Percentiles rank a stretch among this genome's conserved stretches.
Evolutionary conservation across 106 monocot genomes (phyloP).

Genomic region (Dioscorea dumetorum): DNA sequence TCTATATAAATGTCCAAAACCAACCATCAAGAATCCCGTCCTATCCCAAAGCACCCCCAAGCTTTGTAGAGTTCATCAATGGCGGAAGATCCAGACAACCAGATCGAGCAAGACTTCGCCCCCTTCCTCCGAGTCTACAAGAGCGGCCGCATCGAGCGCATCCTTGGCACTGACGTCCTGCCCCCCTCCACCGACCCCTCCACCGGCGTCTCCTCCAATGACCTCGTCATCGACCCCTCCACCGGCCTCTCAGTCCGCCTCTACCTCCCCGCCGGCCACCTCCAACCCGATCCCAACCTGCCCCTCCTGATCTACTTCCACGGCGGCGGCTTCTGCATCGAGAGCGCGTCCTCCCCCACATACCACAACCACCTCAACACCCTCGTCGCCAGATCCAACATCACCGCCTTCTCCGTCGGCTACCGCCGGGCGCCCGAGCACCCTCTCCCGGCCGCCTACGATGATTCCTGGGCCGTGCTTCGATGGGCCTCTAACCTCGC

Average conservation of each 20-base stretch:
- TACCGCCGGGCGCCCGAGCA: conserved; percentile 28
- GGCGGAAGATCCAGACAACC: neutral
- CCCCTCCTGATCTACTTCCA: conserved; percentile 4
- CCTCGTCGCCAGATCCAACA: neutral
- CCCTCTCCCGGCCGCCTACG: conserved; percentile 4
- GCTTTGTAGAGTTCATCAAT: no score
- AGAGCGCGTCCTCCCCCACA: neutral
- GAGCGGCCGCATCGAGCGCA: conserved; percentile 6
- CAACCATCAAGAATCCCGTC: no score
- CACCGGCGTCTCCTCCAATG: neutral
- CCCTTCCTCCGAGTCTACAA: conserved; percentile 18
- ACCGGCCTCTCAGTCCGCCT: neutral
- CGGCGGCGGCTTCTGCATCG: conserved; percentile 1
- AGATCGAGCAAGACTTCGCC: conserved; percentile 4
- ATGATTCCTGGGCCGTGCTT: neutral
- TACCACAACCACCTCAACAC: conserved; percentile 3
- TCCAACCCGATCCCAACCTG: neutral
- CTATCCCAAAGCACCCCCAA: no score
- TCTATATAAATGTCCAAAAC: no score
- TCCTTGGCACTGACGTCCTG: neutral
- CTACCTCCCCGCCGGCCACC: neutral
- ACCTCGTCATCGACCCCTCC: neutral
- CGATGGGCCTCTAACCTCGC: neutral
- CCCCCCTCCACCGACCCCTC: neutral
- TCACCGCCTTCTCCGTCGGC: conserved; percentile 15